These are phyloP conservation scores for Cercospora nicotianae DNA, from an alignment of 2,329 filamentous ascomycete species.

Conservation along the genomic window DNA sequence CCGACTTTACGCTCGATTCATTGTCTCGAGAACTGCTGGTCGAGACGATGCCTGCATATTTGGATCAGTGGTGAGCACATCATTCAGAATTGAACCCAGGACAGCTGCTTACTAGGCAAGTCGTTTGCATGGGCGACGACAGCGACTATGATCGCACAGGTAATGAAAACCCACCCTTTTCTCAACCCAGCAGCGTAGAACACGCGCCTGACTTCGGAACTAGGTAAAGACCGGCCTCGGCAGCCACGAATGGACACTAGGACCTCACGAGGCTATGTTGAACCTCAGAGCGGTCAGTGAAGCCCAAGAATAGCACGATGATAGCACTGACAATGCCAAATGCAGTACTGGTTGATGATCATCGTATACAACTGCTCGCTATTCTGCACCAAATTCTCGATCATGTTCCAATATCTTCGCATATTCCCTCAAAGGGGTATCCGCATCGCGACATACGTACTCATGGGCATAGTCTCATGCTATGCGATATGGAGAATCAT, in stretches of 20 bases:
- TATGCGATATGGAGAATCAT: slow-evolving; percentile 39
- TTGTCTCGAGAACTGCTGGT: slow-evolving; percentile 13
- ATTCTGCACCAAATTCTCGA: slow-evolving; percentile 46
- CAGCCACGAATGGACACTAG: slow-evolving; percentile 7
- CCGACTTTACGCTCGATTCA: slow-evolving; percentile 23
- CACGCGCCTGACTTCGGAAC: not conserved
- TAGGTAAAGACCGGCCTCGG: slow-evolving; percentile 13
- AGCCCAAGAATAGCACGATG: not conserved
- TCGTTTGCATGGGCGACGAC: not conserved
- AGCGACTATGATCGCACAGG: not conserved
- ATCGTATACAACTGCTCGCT: slow-evolving; percentile 42
- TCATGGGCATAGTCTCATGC: slow-evolving; percentile 35
- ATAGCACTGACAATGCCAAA: not conserved
- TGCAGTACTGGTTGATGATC: slow-evolving; percentile 17
- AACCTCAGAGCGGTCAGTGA: slow-evolving; percentile 14
- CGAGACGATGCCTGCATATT: slow-evolving; percentile 16
- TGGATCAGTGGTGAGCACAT: slow-evolving; percentile 7
- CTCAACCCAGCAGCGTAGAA: not conserved
- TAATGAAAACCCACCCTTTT: not conserved
- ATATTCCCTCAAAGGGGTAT: slow-evolving; percentile 46
- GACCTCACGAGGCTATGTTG: slow-evolving; percentile 1
- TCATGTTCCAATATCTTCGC: slow-evolving; percentile 50
- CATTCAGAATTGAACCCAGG: no score
- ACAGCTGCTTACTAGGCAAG: not conserved
- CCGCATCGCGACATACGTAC: slow-evolving; percentile 33